Conservation (phyloP, 2,329 filamentous ascomycete species). For the Proliferodiscus dingleyae region DNA sequence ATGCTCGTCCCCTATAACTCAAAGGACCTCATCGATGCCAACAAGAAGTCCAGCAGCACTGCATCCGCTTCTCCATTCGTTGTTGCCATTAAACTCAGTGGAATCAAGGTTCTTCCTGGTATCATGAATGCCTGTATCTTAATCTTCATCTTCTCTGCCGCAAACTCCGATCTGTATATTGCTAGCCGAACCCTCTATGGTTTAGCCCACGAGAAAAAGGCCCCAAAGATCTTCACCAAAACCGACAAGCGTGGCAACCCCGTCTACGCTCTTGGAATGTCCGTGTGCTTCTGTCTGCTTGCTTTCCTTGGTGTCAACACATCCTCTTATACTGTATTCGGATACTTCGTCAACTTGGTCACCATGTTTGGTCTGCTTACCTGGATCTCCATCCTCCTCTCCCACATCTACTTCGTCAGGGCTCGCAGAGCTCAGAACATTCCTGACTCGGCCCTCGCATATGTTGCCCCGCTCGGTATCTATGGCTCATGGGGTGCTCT, state of each 20-base stretch:
- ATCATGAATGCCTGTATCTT: slow-evolving; percentile 66
- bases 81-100: slow-evolving; percentile 58
- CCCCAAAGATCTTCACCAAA: slow-evolving; percentile 52
- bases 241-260: slow-evolving; percentile 51
- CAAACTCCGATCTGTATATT: slow-evolving; percentile 58
- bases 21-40: slow-evolving; percentile 46
- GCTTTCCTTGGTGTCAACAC: slow-evolving; percentile 61
- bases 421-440: slow-evolving; percentile 58
- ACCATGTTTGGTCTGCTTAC: slow-evolving; percentile 29
- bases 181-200: slow-evolving; percentile 67
- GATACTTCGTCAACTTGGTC: slow-evolving; percentile 67
- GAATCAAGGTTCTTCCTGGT: slow-evolving; percentile 58
- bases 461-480: slow-evolving; percentile 66
- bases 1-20: slow-evolving; percentile 63
- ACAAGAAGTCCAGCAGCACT: slow-evolving; percentile 35
- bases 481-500: slow-evolving; percentile 65
- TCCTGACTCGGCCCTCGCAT: slow-evolving; percentile 51
- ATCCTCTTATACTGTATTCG: slow-evolving; percentile 59
- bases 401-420: slow-evolving; percentile 62
- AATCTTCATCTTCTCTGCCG: slow-evolving; percentile 60
- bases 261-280: too few species aligned
- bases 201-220: slow-evolving; percentile 61
- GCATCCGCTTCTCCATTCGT: slow-evolving; percentile 48
- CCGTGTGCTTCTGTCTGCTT: slow-evolving; percentile 52
- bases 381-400: slow-evolving; percentile 53